Conservation (phyloP, 23 red algal species). For the Gracilaria domingensis region DNA sequence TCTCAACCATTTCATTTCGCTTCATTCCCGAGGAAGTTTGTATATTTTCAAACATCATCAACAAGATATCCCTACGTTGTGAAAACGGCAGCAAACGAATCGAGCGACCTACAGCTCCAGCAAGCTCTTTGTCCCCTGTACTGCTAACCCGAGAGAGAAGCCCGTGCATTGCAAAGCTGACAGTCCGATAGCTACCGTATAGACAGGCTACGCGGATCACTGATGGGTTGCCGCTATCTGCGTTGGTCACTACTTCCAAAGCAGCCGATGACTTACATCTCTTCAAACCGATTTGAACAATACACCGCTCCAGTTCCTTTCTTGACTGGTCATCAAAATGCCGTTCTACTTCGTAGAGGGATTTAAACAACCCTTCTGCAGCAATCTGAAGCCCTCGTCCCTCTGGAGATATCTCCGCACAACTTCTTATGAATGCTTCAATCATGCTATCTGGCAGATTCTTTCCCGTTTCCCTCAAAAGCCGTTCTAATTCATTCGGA, state of each 20-base stretch:
- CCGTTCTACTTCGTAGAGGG: background rate
- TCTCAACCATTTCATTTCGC: background rate
- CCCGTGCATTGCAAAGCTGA: background rate
- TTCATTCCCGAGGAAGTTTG: too few relatives aligned
- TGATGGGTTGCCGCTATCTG: background rate
- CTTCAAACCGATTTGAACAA: constrained; percentile 1
- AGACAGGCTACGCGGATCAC: constrained; percentile 3
- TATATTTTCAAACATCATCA: constrained; percentile 11
- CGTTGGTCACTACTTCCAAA: background rate
- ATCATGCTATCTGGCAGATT: background rate
- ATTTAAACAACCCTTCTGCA: background rate
- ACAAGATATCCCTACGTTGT: constrained; percentile 16
- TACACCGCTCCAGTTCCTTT: background rate
- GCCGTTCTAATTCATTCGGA: background rate
- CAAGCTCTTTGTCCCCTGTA: background rate
- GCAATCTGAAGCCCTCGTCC: background rate
- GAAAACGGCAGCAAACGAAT: constrained; percentile 4
- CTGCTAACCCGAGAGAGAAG: background rate
- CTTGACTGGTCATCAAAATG: background rate
- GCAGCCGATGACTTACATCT: constrained; percentile 2
- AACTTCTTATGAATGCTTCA: background rate
- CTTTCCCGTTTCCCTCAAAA: background rate
- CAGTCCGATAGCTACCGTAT: background rate
- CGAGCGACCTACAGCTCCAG: background rate
- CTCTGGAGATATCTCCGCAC: background rate